Evolutionary conservation across 352 stramenopile species (phyloP), one percentile per base, ranked within the genome.

Genomic region (Bremia lactucae): DNA sequence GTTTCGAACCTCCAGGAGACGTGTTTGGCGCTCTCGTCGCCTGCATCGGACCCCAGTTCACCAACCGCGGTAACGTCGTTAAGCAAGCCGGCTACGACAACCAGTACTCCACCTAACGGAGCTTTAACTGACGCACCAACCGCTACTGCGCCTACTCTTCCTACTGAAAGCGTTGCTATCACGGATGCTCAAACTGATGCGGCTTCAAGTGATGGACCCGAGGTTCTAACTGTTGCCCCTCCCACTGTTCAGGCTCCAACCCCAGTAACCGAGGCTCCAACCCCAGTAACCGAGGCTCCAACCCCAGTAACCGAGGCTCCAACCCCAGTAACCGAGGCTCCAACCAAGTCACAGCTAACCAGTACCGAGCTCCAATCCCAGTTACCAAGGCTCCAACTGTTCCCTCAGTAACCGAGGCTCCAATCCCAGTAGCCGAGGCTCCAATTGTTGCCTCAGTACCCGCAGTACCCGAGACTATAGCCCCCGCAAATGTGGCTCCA

Each of bases 1-100:
- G 64, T 78, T 24, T 42, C 44, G 19, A 68, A 61, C 28, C 63
- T 78, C 9, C 49, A 70, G 19, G 46, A 56, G 2, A 67, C 63
- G 0, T 78, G 66, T 48, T 56, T 47, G n/a, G 39, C 63, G 23
- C 50, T 74, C 36, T 52, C 45, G 2, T 19, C 36, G 13, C 13
- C 28, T 16, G 25, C 45, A 5, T 9, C 26, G 6, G 21, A 34
- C 8, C 41, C 51, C 0, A 31, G 22, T 0, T 23, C 49, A 1
- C 10, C 36, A 6, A 11, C 42, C 2, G 31, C 50, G 0, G 33
- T 23, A 0, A 31, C 48, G 1, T 16, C 35, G 0, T 20, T 21
- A 10, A 14, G 9, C 2, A 21, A 11, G 2, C 35, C 18, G 34
- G 18, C 34, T 11, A 1, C 6, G 0, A 24, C 40, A 31, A 39